Conservation (phyloP, 352 stramenopile genomes). For the Globisporangium middletonii region DNA sequence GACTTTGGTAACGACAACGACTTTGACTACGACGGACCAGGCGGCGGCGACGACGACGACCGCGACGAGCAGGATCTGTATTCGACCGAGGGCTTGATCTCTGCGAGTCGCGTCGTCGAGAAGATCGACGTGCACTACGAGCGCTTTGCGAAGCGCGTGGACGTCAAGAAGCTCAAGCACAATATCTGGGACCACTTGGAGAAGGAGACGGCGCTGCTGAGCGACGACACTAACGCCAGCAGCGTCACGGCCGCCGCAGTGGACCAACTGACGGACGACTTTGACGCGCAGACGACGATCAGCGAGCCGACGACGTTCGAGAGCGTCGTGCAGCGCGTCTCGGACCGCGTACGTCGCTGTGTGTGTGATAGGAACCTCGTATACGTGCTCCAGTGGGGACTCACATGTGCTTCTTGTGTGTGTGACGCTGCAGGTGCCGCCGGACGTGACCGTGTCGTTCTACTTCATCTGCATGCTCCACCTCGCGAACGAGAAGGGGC, state of each 20-base stretch:
- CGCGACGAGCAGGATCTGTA: constrained; percentile 30
- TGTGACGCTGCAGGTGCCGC: constrained; percentile 60
- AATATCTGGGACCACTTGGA: constrained; percentile 91
- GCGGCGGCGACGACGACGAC: constrained; percentile 9
- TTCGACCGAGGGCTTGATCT: constrained; percentile 56
- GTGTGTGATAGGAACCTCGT: not conserved
- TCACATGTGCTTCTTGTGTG: constrained; percentile 8
- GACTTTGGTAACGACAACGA: constrained; percentile 11
- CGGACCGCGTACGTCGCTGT: constrained; percentile 47
- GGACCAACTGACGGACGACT: constrained; percentile 15
- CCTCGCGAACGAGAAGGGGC: constrained; percentile 97
- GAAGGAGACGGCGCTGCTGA: constrained; percentile 28
- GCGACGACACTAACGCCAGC: constrained; percentile 6
- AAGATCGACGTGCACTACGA: constrained; percentile 94
- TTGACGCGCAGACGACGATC: constrained; percentile 8
- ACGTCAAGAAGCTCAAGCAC: constrained; percentile 96
- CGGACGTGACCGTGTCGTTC: constrained; percentile 95
- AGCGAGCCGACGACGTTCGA: constrained; percentile 70
- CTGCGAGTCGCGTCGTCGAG: constrained; percentile 90
- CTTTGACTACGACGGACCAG: constrained; percentile 25
- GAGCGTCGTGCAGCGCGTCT: constrained; percentile 87
- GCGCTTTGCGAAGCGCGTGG: constrained; percentile 94
- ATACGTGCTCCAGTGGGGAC: too few relatives aligned
- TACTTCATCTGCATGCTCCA: constrained; percentile 99
- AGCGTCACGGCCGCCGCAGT: constrained; percentile 2